Evolutionary conservation across 257 asterid genomes (phyloP), one percentile per base, ranked within the genome.

Genomic region (Craterostigma plantagineum): DNA sequence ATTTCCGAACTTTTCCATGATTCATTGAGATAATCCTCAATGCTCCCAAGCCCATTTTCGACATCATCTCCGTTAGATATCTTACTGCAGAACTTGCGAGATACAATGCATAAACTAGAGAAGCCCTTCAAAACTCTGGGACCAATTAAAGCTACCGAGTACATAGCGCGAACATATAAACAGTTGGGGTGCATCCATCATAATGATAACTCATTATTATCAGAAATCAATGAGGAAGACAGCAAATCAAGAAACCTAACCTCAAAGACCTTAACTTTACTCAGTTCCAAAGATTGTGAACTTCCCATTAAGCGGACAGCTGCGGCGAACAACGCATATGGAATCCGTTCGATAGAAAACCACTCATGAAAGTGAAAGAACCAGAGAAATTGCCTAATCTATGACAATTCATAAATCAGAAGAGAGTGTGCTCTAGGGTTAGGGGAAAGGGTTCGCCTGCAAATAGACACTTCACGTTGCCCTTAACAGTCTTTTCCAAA

Each of bases 11-110:
- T 61, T 68, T 75, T 70, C 83, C 86, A 62, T 33, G 91, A 63
- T 50, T 80, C 79, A 38, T 56, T 61, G 57, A 83, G 71, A 50
- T 61, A 64, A 61, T 79, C 83, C 63, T 83, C 95, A 35, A 76
- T 64, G 34, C 57, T 51, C 48, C 65, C 76, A 67, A 64, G 67
- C 48, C 91, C 91, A 56, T 68, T 72, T 45, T 71, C 77, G 54
- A 55, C 57, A 48, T 63, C 65, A 66, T 69, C 73, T 17, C 75
- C 58, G 39, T 38, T 55, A 42, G 47, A 59, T n/a, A 52, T 43
- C 8, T 50, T 53, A 48, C 65, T 63, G 49, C 77, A 73, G 15
- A 77, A 53, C 61, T 42, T 53, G 51, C 93, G 82, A 39, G 75
- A 67, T 58, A 66, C 42, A 27, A 60, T 39, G 44, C 61, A 48